phyloP scores from a whole-genome alignment of 768 basidiomycete species.

The Tylopilus balloui region DNA sequence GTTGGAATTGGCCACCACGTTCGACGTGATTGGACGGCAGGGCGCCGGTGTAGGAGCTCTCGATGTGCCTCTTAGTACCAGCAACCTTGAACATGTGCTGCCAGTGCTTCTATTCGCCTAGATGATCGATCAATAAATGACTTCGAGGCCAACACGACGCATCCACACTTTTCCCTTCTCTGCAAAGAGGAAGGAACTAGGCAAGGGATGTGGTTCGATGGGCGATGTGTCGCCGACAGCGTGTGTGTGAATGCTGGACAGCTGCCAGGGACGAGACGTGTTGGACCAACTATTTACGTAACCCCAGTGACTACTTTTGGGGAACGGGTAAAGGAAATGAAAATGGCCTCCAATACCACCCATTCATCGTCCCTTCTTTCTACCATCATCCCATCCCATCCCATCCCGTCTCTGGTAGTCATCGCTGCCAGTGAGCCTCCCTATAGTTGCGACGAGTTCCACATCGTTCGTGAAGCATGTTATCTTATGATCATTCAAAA shows the following conservation, averaged over 20 bases:
- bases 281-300: no score
- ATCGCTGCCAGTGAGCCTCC: conserved; percentile 1
- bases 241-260: neutral
- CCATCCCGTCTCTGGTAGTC: conserved; percentile 5
- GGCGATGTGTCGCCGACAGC: neutral
- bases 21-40: conserved; percentile 12
- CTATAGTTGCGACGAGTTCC: conserved; percentile 7
- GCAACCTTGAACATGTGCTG: neutral
- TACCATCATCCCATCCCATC: conserved; percentile 18
- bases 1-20: neutral
- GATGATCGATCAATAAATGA: conserved; percentile 6
- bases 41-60: neutral
- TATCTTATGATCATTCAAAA: conserved; percentile 52
- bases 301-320: conserved; percentile 32
- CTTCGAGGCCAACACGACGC: conserved; percentile 14
- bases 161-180: neutral
- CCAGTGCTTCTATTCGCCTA: conserved; percentile 5
- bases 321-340: conserved; percentile 15
- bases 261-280: no score
- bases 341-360: conserved; percentile 14
- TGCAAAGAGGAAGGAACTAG: neutral
- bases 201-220: neutral
- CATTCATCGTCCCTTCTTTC: conserved; percentile 15
- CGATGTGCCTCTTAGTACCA: conserved; percentile 28
- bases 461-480: conserved; percentile 19